Evolutionary conservation across 805 yeast species (phyloP).

Genomic region (Metschnikowia aberdeeniae): DNA sequence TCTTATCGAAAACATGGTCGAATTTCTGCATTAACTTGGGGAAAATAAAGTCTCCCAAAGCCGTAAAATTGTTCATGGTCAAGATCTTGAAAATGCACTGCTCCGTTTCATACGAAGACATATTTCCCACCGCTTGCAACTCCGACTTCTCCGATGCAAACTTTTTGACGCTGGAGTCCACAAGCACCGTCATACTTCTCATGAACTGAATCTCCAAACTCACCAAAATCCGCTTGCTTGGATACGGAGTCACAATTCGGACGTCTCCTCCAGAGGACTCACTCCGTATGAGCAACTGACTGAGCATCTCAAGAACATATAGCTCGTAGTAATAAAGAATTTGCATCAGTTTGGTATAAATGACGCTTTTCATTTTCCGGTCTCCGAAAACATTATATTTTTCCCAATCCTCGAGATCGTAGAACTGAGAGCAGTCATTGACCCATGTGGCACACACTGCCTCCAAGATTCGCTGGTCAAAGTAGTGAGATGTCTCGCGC

Average conservation of each 20-base stretch:
- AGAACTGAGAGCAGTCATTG: conserved; percentile 42
- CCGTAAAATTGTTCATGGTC: conserved; percentile 43
- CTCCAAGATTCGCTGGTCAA: conserved; percentile 38
- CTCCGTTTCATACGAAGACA: conserved; percentile 17
- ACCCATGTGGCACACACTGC: conserved; percentile 43
- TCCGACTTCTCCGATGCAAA: conserved; percentile 21
- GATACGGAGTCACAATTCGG: conserved; percentile 33
- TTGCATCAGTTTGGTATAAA: conserved; percentile 32
- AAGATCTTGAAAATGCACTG: conserved; percentile 34
- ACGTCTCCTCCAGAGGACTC: conserved; percentile 18
- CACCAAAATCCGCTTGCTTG: conserved; percentile 37
- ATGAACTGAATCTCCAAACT: conserved; percentile 44
- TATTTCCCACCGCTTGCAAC: conserved; percentile 9
- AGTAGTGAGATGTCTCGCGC: conserved; percentile 27
- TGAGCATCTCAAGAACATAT: conserved; percentile 30
- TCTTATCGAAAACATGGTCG: conserved; percentile 33
- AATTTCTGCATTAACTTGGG: conserved; percentile 31
- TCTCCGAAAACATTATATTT: conserved; percentile 17
- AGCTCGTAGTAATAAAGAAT: conserved; percentile 35
- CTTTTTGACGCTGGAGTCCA: conserved; percentile 40
- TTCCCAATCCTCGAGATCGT: conserved; percentile 42
- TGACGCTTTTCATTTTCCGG: conserved; percentile 17
- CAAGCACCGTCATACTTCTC: conserved; percentile 38
- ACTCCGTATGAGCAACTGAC: conserved; percentile 23
- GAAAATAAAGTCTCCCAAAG: conserved; percentile 27